These are phyloP conservation scores for Neurospora sp. DNA, from an alignment of 495 filamentous ascomycete species.

Conservation along the genomic window DNA sequence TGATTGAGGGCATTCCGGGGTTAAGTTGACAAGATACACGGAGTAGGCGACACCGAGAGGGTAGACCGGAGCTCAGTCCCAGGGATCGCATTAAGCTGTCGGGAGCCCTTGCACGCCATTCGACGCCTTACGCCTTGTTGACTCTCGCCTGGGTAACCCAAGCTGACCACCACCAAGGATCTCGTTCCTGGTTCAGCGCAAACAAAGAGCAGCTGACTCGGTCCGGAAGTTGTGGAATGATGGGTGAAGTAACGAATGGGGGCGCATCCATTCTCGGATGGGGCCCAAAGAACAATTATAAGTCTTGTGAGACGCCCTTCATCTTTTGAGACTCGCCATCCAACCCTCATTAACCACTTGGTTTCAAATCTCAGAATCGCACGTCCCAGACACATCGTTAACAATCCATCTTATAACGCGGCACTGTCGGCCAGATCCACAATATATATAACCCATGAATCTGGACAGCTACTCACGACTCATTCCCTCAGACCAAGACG, in stretches of 20 bases:
- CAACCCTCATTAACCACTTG: not conserved
- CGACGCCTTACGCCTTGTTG: not conserved
- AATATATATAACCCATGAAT: constrained; percentile 12
- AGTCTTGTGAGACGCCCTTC: not conserved
- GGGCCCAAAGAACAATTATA: not conserved
- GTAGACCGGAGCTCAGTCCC: not conserved
- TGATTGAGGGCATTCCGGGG: not conserved
- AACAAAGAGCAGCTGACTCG: not conserved
- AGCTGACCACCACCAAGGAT: not conserved
- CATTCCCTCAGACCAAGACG: constrained; percentile 16
- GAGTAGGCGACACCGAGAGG: not conserved
- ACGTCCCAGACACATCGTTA: not conserved
- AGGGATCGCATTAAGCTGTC: not conserved
- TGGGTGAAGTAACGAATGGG: not conserved
- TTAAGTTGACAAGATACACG: not conserved
- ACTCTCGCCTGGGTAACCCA: not conserved
- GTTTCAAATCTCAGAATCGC: not conserved
- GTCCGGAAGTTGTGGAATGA: not conserved
- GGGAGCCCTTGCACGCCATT: not conserved
- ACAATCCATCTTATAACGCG: not conserved
- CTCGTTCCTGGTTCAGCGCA: not conserved
- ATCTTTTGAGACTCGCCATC: not conserved
- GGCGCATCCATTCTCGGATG: not conserved
- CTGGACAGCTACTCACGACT: constrained; percentile 18
- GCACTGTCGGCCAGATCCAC: not conserved